Base-by-base conservation (phyloP, 768 basidiomycete species). In the Pulveroboletus sp. region DNA sequence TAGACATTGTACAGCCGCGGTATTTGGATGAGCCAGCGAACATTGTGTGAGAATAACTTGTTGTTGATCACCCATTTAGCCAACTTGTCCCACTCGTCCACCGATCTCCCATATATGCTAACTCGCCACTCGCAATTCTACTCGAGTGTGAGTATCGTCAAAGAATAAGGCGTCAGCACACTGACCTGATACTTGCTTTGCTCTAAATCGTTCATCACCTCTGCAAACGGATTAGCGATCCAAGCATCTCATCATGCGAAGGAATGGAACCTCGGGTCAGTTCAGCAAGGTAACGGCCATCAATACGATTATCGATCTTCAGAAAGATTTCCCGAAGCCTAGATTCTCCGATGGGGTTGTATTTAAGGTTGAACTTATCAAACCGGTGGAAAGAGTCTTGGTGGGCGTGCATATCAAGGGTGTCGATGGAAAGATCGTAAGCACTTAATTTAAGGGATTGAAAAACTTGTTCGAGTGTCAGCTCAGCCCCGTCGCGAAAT, bases 371-470 rank as follows among this genome's bases (percentile, higher is more conserved):
- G 73, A 98, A 98, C 64, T 95, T 93, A 72, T 97, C 97, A 63
- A 97, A 98, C 13, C 97, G 88, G 67, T 99, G 95, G 77, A 99
- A 98, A 2, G 94, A 90, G 62, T 97, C 94, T 55, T 90, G 87
- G 67, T 99, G 95, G 0, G 95, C 97, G 55, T 98, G 97, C 97
- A 99, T 99, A 63, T 99, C 97, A 34, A 99, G 80, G 4, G 97
- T 99, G 64, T 99, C 97, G 64, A 99, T 98, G 11, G 94, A 97
- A 29, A 99, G 79, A 58, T 99, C 97, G 66, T 99, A 99, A 2
- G 97, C 95, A 1, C 90, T 94, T 34, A 99, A 74, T 58, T 94
- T 85, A 24, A 99, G 80, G 12, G 92, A 94, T 62, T 97, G 80
- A 70, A 99, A 99, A n/a, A 99, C 97, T 72, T 98, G 84, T 42